Base-by-base conservation (phyloP, 1,284 basidiomycete genomes). In the Marasmius sp. region DNA sequence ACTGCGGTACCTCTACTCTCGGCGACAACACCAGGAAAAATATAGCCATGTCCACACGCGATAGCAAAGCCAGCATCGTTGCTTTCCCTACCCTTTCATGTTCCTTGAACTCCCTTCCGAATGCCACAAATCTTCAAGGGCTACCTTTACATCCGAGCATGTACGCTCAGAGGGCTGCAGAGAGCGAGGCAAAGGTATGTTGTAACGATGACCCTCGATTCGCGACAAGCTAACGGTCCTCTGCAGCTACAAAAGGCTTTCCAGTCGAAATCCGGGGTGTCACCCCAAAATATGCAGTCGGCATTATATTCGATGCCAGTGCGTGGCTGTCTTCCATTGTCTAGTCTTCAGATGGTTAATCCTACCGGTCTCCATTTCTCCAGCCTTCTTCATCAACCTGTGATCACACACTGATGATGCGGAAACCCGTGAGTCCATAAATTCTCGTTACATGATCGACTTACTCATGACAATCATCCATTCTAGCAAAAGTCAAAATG, bases 101-200 rank as follows among this genome's bases (percentile, higher is more conserved):
- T 54, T 81, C 84, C 0, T 82, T 92, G 61, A 85, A 87, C 53
- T 79, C 82, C 0, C 80, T 92, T 27, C 89, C 89, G 0, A 83
- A 88, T 66, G 90, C 88, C 2, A 88, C 84, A 67, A 87, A 81
- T 75, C 78, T 92, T 58, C 81, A 84, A 66, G 80, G 79, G 66
- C 80, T 92, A 36, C 75, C 84, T 0, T 75, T 92, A 0, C 89
- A 92, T 73, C 85, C 82, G 1, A 82, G 81, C 72, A 88, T 87
- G 85, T 87, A 88, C 65, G 82, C 85, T 0, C 81, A 85, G 59
- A 81, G 84, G 47, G 83, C 84, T 38, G 83, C 85, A 18, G 85
- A 89, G 72, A 89, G 88, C 67, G 85, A 91, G 74, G 89, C 87
- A 47, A 89, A 91, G 83, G 89, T 89, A 60, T 65, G 77, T 66